These are phyloP conservation scores for Physocladia obscura DNA, from an alignment of 192 early-diverging fungal genomes.

Conservation along the genomic window DNA sequence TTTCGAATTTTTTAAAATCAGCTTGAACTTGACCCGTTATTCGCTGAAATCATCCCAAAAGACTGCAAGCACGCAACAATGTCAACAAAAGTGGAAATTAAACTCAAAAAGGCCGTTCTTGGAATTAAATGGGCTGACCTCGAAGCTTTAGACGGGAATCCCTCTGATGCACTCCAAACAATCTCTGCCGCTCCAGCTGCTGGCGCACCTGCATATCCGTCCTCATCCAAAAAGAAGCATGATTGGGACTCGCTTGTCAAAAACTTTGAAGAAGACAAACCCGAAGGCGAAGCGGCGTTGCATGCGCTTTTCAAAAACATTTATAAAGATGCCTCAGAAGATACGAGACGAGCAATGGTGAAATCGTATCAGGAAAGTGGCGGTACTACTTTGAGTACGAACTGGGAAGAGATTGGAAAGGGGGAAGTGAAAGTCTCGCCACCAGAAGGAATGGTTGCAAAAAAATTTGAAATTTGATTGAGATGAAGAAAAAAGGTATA, in stretches of 20 bases:
- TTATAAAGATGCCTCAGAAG: conserved; percentile 85
- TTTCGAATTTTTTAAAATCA: background rate
- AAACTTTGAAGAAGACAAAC: conserved; percentile 72
- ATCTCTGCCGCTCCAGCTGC: conserved; percentile 42
- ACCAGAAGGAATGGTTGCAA: conserved; percentile 89
- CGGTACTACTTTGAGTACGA: conserved; percentile 91
- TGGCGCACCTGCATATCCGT: conserved; percentile 46
- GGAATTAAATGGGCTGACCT: conserved; percentile 86
- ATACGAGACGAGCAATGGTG: conserved; percentile 92
- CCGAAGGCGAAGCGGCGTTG: conserved; percentile 85
- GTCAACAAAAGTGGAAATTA: conserved; percentile 60
- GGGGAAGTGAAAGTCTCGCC: conserved; percentile 82
- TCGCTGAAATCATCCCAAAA: conserved; percentile 71
- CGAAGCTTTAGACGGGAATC: conserved; percentile 67
- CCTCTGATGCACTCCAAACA: background rate
- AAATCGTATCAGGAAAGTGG: conserved; percentile 96
- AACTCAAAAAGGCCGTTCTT: conserved; percentile 62
- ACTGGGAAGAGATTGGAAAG: conserved; percentile 91
- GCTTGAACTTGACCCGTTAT: conserved; percentile 89
- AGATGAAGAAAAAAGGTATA: background rate
- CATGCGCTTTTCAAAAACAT: conserved; percentile 92
- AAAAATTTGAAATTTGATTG: conserved; percentile 52
- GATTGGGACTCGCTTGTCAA: conserved; percentile 90
- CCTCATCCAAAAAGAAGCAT: conserved; percentile 52
- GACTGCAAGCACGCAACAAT: conserved; percentile 49